Evolutionary conservation across 2,329 filamentous ascomycete genomes (phyloP).

Genomic region (Hypocrella siamensis): DNA sequence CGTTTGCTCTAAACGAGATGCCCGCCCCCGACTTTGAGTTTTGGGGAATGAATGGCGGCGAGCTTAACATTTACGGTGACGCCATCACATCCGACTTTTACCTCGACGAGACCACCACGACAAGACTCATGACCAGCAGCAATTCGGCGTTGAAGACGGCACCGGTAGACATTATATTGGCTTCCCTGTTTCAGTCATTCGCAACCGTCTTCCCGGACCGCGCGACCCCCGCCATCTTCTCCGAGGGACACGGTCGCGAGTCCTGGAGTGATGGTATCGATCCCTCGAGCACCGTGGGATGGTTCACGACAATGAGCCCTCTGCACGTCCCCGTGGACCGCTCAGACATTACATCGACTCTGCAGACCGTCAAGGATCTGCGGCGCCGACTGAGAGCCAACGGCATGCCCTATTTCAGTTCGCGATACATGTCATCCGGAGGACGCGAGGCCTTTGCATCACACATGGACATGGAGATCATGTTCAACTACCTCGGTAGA

Average conservation of each 20-base stretch:
- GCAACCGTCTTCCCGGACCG: background rate
- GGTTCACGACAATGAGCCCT: slow-evolving; percentile 21
- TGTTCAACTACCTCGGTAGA: background rate
- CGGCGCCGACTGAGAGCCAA: background rate
- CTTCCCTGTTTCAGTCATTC: background rate
- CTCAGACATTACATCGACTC: background rate
- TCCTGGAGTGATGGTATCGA: slow-evolving; percentile 13
- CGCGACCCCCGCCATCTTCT: background rate
- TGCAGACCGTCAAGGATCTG: background rate
- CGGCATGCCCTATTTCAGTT: background rate
- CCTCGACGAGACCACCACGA: background rate
- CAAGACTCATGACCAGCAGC: slow-evolving; percentile 5
- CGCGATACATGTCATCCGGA: background rate
- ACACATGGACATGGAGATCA: background rate
- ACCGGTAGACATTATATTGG: background rate
- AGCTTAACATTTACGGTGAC: no score
- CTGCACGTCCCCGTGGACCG: slow-evolving; percentile 3
- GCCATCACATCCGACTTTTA: no score
- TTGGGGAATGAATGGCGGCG: no score
- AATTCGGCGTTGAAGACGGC: background rate
- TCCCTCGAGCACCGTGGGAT: slow-evolving; percentile 18
- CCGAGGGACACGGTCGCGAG: slow-evolving; percentile 7
- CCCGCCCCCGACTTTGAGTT: no score
- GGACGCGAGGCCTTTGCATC: background rate
- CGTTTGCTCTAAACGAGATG: no score